A percentile compares a stretch with the other conserved stretches of the same genome.
These are phyloP conservation scores for Gaillardinia entomophila DNA, from an alignment of 805 yeast species.

Conservation along the genomic window DNA sequence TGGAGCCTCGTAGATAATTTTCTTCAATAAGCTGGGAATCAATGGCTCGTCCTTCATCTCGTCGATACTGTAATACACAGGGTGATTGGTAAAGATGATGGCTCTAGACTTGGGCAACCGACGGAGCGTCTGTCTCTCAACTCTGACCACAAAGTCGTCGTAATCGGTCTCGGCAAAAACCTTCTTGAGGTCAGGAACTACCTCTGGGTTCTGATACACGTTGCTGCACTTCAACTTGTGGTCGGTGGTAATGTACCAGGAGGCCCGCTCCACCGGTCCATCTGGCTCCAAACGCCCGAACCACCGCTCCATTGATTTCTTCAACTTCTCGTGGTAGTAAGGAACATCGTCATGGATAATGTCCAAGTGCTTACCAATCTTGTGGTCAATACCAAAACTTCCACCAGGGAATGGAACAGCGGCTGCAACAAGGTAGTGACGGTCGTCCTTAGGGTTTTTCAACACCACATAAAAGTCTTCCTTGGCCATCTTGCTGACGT, in stretches of 20 bases:
- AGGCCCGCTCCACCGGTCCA: conserved; percentile 67
- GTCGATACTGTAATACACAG: conserved; percentile 70
- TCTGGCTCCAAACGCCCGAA: conserved; percentile 54
- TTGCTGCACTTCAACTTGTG: conserved; percentile 52
- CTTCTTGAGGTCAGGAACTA: conserved; percentile 25
- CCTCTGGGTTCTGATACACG: conserved; percentile 50
- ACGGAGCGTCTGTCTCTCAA: conserved; percentile 68
- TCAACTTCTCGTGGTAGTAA: conserved; percentile 58
- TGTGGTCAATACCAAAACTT: conserved; percentile 55
- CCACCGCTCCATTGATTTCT: conserved; percentile 71
- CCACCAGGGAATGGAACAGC: conserved; percentile 82
- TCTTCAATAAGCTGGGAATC: conserved; percentile 68
- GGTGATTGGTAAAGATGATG: conserved; percentile 70
- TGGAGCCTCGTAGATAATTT: conserved; percentile 62
- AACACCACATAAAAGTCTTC: conserved; percentile 67
- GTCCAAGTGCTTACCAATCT: conserved; percentile 58
- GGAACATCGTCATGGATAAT: conserved; percentile 66
- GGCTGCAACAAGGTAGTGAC: conserved; percentile 65
- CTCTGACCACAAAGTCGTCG: conserved; percentile 57
- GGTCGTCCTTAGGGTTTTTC: conserved; percentile 45
- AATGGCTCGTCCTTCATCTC: conserved; percentile 76
- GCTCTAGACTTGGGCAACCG: conserved; percentile 61
- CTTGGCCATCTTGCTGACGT: conserved; percentile 64
- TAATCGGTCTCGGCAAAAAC: conserved; percentile 35
- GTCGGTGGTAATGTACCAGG: conserved; percentile 75